Base-by-base conservation (phyloP, 2,329 filamentous ascomycete genomes). In the Cladophialophora immunda region DNA sequence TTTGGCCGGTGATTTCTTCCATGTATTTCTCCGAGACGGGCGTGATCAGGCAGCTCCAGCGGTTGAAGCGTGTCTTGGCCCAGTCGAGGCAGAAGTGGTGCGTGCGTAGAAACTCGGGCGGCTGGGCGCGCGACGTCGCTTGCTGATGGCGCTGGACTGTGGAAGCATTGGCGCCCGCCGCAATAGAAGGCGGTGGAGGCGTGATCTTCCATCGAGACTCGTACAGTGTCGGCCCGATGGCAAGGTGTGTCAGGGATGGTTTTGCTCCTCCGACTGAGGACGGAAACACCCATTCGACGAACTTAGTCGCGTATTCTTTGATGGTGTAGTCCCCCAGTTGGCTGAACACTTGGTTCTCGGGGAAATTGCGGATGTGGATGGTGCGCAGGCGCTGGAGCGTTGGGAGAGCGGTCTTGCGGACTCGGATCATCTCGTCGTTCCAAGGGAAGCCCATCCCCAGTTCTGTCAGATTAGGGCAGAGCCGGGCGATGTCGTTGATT, bases 311-410 rank as follows among this genome's bases (percentile, higher is more conserved):
- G 56, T 72, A 72, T 47, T 73, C 71, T 45, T 71, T 72, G 64
- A 73, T 72, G 32, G 64, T 69, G 61, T 73, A 73, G 59, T 73
- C 72, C 36, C 72, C 72, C 7, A 73, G 52, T 59, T 73, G 72
- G 27, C 61, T 67, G 27, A 70, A 68, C 25, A 64, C 55, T 8
- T 70, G 65, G 32, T 67, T 72, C 57, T 72, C 68, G 22, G 72
- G 72, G 58, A 73, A 73, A 54, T 73, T 73, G 25, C 72, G 71
- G 34, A 73, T 70, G 36, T 73, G 72, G 34, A 73, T 73, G 8
- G 72, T 73, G 30, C 60, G 57, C 22, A 73, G 68, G 34, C 65
- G 55, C 34, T 64, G 41, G 22, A 73, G 69, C 4, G 66, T 69
- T 2, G 68, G 72, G 7, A 72, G 64, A 19, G 60, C 61, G 1